Base-by-base conservation (phyloP, 768 basidiomycete species). In the Tulasnella sp. region DNA sequence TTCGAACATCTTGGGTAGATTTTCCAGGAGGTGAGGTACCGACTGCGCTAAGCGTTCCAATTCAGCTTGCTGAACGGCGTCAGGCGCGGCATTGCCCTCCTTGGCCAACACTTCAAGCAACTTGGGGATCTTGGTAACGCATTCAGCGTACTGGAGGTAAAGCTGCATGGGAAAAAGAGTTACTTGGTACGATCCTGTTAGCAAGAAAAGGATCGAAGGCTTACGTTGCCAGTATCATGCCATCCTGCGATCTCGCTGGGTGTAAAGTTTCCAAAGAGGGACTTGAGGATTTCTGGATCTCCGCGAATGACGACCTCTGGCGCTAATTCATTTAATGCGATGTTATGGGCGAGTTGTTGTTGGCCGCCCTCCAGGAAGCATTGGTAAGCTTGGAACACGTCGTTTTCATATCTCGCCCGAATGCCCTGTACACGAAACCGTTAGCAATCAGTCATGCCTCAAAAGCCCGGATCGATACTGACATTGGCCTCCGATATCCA, bases 401-500 rank as follows among this genome's bases (percentile, higher is more conserved):
- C 85, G 75, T 91, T 92, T 52, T 87, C 85, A 82, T 90, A 87
- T 46, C 91, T 88, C 31, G 91, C 91, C 84, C 89, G 73, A 91
- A 88, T 8, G 92, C 95, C 95, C 94, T 83, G 27, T 46, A 6
- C 38, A 40, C 62, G 58, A 19, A 16, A 80, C n/a, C 31, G 24
- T 75, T 24, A 42, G 79, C 72, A 74, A 79, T 42, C 24, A 68
- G 14, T 58, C 72, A 68, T 39, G 46, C 24, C n/a, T 7, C 8
- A 27, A 12, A 52, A 52, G 38, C n/a, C 34, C 21, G 14, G 48
- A 39, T 19, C 27, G 40, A 18, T 42, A 79, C 85, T 79, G 71
- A 94, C 95, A 89, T 94, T 93, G 16, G 96, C 94, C 84, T 97
- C 94, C 52, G 92, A 89, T n/a, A 98, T 89, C 97, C 97, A 99